Percentiles rank a stretch among this genome's conserved stretches.
phyloP scores from a whole-genome alignment of 1,139 yeast species.

The Yamadazyma pseudoaaseri region DNA sequence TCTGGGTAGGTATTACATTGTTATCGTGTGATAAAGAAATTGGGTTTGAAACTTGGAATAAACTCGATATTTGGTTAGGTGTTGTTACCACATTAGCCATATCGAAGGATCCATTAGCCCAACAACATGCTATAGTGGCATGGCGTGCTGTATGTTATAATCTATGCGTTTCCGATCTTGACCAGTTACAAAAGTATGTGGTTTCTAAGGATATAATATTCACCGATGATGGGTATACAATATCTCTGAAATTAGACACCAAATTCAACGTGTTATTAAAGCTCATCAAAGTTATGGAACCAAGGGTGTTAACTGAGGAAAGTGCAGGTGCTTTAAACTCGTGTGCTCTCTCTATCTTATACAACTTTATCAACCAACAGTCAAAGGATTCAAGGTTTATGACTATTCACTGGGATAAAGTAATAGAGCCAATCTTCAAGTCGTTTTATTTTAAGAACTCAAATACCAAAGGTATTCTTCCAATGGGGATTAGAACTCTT shows the following conservation, averaged over 20 bases:
- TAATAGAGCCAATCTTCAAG: slow-evolving; percentile 31
- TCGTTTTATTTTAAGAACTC: slow-evolving; percentile 31
- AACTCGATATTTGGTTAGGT: slow-evolving; percentile 32
- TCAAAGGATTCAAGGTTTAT: slow-evolving; percentile 23
- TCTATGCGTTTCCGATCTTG: slow-evolving; percentile 33
- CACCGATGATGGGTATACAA: slow-evolving; percentile 3
- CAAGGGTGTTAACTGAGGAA: slow-evolving; percentile 17
- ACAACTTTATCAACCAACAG: slow-evolving; percentile 26
- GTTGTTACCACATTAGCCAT: slow-evolving; percentile 25
- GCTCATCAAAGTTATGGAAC: slow-evolving; percentile 1
- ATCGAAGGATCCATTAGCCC: slow-evolving; percentile 20
- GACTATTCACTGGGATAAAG: slow-evolving; percentile 39
- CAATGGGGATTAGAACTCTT: slow-evolving; percentile 17
- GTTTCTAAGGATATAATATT: slow-evolving; percentile 7
- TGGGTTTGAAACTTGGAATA: slow-evolving; percentile 35
- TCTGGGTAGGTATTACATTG: slow-evolving; percentile 42
- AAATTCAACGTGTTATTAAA: slow-evolving; percentile 9
- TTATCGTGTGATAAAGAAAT: slow-evolving; percentile 21
- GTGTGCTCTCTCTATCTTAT: slow-evolving; percentile 31
- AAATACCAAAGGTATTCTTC: slow-evolving; percentile 1
- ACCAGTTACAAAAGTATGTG: slow-evolving; percentile 12
- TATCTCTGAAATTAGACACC: slow-evolving; percentile 6
- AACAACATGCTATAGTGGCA: slow-evolving; percentile 28
- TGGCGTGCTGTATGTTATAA: slow-evolving; percentile 41
- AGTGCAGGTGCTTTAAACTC: slow-evolving; percentile 31